Base-by-base conservation (phyloP, 129 eudicot species). In the Tagetes patula region DNA sequence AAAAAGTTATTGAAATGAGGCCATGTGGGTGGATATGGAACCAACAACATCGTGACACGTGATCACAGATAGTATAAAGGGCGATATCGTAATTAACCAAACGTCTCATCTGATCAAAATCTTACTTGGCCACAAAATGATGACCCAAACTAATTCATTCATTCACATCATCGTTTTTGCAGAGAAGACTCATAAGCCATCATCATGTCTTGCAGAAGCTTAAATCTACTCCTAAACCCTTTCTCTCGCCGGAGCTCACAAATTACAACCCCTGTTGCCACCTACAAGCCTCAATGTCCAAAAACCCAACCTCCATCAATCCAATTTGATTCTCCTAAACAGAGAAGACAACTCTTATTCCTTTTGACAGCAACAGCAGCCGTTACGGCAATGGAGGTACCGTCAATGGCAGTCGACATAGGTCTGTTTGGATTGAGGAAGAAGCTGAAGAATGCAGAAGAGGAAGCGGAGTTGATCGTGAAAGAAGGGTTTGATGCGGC, bases 401-500 rank as follows among this genome's bases (percentile, higher is more conserved):
- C 96, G 14, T 71, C 97, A 5, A 42, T 41, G 47, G 98, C 96
- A 53, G 81, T 73, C 81, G 96, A 88, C 82, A 93, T 93, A 20
- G 87, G 87, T 7, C 82, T 93, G 38, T 93, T 93, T 75, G 98
- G 98, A 33, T 71, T 93, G 53, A 70, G 98, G 75, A 83, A 83
- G 81, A 84, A 85, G 79, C 74, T 93, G 59, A 77, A 83, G 83
- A 84, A 89, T 82, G 98, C 36, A 37, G 96, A 90, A 83, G 83
- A 90, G 91, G 91, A 85, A 55, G 96, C 91, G 4, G 96, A 70
- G 79, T 78, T 72, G 79, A 75, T 87, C 4, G 91, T 87, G 40
- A 85, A 85, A 80, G 93, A 90, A 78, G 96, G 93, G 13, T 39
- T 90, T 43, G 96, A 86, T 75, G 67, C 91, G 0, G 90, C 86